Percentiles rank a stretch among this genome's conserved stretches.
phyloP scores from a whole-genome alignment of 2,329 filamentous ascomycete species.

The Paracoccidioides brasiliensis region DNA sequence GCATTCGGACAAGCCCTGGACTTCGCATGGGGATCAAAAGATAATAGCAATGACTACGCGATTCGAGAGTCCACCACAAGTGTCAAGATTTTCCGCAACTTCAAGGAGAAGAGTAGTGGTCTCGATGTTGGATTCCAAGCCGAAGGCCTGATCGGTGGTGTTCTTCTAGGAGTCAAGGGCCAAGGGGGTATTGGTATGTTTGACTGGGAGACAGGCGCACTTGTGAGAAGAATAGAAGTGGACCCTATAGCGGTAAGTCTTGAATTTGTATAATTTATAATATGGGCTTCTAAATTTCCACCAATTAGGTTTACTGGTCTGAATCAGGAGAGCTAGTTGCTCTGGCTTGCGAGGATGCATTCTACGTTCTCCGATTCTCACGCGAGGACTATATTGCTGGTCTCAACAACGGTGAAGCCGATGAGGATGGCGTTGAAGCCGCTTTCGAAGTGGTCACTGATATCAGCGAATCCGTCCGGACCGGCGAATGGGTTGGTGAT shows the following conservation, averaged over 20 bases:
- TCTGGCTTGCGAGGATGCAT: conserved; percentile 87
- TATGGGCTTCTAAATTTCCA: conserved; percentile 5
- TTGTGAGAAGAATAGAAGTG: conserved; percentile 84
- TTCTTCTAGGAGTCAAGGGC: conserved; percentile 85
- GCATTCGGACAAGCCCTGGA: conserved; percentile 90
- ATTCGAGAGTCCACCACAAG: conserved; percentile 89
- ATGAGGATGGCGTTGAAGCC: conserved; percentile 84
- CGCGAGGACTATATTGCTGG: conserved; percentile 78
- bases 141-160: conserved; percentile 77
- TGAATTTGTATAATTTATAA: neutral
- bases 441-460: conserved; percentile 96
- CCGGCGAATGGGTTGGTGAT: conserved; percentile 95
- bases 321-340: conserved; percentile 88
- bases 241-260: conserved; percentile 46
- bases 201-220: conserved; percentile 80
- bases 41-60: conserved; percentile 96
- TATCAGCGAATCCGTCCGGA: conserved; percentile 83
- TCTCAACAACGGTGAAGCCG: conserved; percentile 66
- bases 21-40: conserved; percentile 93
- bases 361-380: conserved; percentile 86
- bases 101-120: conserved; percentile 77
- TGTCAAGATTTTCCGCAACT: conserved; percentile 96
- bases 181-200: conserved; percentile 92
- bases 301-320: conserved; percentile 75
- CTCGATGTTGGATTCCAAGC: conserved; percentile 92